Base-by-base conservation (phyloP, 192 early-diverging fungal genomes). In the Obelidium mucronatum region DNA sequence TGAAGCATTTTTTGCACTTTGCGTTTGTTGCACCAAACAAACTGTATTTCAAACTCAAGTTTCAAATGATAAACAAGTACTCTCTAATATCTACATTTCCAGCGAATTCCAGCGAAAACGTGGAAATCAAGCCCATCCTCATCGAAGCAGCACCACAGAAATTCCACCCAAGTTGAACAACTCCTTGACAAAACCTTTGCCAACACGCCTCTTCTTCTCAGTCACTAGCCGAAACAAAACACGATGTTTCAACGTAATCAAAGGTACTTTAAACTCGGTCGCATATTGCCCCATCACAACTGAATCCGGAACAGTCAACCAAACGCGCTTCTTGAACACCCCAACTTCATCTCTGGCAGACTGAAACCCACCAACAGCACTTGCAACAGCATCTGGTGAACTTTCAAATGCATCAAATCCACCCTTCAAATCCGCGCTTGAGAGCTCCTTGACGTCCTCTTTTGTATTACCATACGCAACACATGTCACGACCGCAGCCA, bases 261-360 rank as follows among this genome's bases (percentile, higher is more conserved):
- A 59, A 30, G 73, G 73, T 15, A 40, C 62, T 28, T 52, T 5
- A 59, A 76, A 76, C 74, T 8, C 17, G 15, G 55, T 26, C 13
- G 44, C 74, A 39, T 51, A 76, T 15, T 30, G 24, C 5, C 24
- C 51, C 58, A 76, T 13, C 40, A 34, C 48, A 6, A 67, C 74
- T 17, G 28, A 19, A 22, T 37, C 65, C 4, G 74, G 74, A 31
- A 76, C 64, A 40, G 8, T 17, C 63, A 76, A 33, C 63, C 65
- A 67, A 22, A 76, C 44, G 5, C 63, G 62, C 53, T 67, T 42
- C 63, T 76, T 76, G 28, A 48, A 67, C n/a, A 76, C 35, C 19
- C 52, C 31, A 1, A n/a, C 63, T 11, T 22, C 28, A n/a, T 1
- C 15, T 22, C 6, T 22, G n/a, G 5, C 24, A 31, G 13, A 30